A percentile compares a stretch with the other conserved stretches of the same genome.
phyloP scores from a whole-genome alignment of 2,329 filamentous ascomycete species.

The Tolypocladium endophyticum region DNA sequence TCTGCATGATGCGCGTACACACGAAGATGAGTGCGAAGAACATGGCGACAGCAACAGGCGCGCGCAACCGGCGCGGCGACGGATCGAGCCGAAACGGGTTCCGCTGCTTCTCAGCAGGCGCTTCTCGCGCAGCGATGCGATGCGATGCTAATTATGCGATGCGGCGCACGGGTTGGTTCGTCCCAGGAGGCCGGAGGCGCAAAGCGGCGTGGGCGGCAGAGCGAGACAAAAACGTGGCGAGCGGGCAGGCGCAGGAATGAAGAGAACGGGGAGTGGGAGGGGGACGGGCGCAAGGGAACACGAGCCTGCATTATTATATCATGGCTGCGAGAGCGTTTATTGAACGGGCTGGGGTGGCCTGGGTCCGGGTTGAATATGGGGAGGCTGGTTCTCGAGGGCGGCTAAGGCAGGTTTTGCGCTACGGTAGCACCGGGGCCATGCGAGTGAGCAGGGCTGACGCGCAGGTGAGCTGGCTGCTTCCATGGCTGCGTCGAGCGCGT shows the following conservation, averaged over 20 bases:
- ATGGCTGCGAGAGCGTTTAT: background rate
- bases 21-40: conserved; percentile 53
- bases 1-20: conserved; percentile 51
- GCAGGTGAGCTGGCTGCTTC: background rate
- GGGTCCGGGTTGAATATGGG: background rate
- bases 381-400: background rate
- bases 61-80: background rate
- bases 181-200: background rate
- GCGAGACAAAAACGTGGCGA: background rate
- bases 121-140: background rate
- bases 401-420: background rate
- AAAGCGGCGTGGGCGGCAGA: background rate
- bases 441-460: background rate
- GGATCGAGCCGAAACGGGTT: background rate
- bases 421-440: background rate
- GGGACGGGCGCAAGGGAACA: background rate
- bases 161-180: background rate
- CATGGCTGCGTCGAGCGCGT: background rate
- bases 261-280: background rate
- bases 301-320: background rate
- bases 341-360: background rate
- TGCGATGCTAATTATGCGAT: background rate
- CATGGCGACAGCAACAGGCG: conserved; percentile 30
- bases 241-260: background rate
- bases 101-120: background rate